Conservation (phyloP, 2,329 filamentous ascomycete genomes). For the Elsinoe ampelina region DNA sequence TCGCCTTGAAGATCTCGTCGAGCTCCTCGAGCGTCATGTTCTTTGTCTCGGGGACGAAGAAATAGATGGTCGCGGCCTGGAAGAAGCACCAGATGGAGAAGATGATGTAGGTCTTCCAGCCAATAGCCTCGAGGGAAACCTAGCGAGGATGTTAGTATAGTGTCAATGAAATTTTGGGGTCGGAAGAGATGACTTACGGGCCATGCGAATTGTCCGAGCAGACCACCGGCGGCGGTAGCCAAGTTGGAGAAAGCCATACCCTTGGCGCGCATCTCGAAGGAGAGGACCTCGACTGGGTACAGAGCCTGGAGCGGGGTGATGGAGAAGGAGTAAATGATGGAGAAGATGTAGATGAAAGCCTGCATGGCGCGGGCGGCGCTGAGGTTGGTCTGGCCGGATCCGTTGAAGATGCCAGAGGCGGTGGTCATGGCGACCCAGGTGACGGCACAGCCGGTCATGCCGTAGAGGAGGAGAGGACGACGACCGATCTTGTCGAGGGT, state of each 20-base stretch:
- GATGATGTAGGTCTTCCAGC: constrained; percentile 27
- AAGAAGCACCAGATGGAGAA: constrained; percentile 14
- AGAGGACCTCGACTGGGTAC: constrained; percentile 41
- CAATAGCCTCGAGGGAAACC: constrained; percentile 14
- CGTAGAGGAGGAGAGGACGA: constrained; percentile 26
- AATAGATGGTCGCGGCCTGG: constrained; percentile 21
- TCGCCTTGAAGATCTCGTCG: constrained; percentile 18
- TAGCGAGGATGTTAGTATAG: not conserved
- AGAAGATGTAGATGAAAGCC: constrained; percentile 28
- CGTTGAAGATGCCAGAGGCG: constrained; percentile 20
- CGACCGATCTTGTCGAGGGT: constrained; percentile 28
- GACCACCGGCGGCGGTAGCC: constrained; percentile 35
- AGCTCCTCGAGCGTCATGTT: constrained; percentile 29
- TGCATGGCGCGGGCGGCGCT: constrained; percentile 26
- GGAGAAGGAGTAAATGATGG: constrained; percentile 27
- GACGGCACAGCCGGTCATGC: constrained; percentile 29
- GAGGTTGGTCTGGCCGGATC: constrained; percentile 21
- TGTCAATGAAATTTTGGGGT: not conserved
- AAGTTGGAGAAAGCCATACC: constrained; percentile 37
- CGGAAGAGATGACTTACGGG: constrained; percentile 12
- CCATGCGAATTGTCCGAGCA: constrained; percentile 30
- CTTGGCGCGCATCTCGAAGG: constrained; percentile 38
- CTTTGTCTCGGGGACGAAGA: constrained; percentile 32
- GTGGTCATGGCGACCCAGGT: constrained; percentile 34
- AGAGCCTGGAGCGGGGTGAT: constrained; percentile 26